phyloP scores from a whole-genome alignment of 192 early-diverging fungal genomes.

The Coemansia sp. region DNA sequence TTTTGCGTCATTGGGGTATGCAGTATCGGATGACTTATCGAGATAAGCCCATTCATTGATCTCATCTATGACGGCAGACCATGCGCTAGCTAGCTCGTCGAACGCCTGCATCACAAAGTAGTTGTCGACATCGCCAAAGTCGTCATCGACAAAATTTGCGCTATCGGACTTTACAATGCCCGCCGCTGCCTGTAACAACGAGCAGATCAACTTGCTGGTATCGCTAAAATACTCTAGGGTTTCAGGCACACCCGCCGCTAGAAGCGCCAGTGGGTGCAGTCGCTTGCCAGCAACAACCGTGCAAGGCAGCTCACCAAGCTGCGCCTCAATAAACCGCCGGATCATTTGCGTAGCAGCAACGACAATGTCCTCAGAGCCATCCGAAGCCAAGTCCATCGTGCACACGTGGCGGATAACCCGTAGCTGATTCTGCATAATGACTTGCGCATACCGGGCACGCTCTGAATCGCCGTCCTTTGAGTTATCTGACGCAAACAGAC shows the following conservation, averaged over 20 bases:
- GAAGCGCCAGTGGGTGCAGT: constrained; percentile 37
- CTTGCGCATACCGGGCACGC: constrained; percentile 36
- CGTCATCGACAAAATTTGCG: constrained; percentile 36
- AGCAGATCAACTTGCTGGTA: constrained; percentile 44
- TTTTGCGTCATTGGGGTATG: background rate
- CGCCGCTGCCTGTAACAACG: constrained; percentile 35
- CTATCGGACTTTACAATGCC: constrained; percentile 35
- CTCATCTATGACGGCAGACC: constrained; percentile 41
- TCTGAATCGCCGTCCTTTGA: constrained; percentile 21
- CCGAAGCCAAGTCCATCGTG: constrained; percentile 37
- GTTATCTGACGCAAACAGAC: constrained; percentile 25
- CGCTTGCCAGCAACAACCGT: constrained; percentile 21
- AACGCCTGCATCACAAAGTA: constrained; percentile 58
- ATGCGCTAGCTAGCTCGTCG: constrained; percentile 50
- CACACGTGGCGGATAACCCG: constrained; percentile 47
- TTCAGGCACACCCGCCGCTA: constrained; percentile 36
- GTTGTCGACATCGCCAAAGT: constrained; percentile 53
- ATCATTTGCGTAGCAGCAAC: constrained; percentile 52
- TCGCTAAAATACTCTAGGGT: constrained; percentile 50
- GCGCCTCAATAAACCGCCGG: constrained; percentile 47
- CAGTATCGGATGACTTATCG: constrained; percentile 15
- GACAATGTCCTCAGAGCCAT: constrained; percentile 44
- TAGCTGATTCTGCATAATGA: constrained; percentile 45
- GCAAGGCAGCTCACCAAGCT: constrained; percentile 37
- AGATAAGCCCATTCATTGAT: constrained; percentile 39